Percentiles rank a stretch among this genome's conserved stretches.
These are phyloP conservation scores for Xylaria sp. DNA, from an alignment of 2,329 filamentous ascomycete genomes.

Conservation along the genomic window DNA sequence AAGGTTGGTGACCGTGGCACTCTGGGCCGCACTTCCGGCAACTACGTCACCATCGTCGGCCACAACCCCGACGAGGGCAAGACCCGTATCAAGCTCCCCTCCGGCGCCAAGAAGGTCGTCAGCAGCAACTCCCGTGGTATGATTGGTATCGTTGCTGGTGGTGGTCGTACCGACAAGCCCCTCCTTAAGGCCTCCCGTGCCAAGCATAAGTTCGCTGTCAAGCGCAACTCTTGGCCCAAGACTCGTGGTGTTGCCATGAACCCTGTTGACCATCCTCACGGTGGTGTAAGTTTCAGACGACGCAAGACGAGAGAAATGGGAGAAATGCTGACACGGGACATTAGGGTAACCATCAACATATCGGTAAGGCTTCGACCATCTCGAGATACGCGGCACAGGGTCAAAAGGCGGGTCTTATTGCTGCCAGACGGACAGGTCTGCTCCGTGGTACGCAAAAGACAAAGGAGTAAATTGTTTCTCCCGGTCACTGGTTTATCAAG, in stretches of 20 bases:
- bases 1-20: conserved; percentile 97
- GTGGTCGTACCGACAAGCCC: conserved; percentile 99
- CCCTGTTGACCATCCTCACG: conserved; percentile 98
- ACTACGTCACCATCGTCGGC: conserved; percentile 98
- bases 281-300: conserved; percentile 72
- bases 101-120: conserved; percentile 98
- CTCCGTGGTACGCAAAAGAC: conserved; percentile 99
- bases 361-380: conserved; percentile 99
- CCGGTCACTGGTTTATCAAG: conserved; percentile 61
- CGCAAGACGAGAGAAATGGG: not conserved
- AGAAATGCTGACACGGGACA: conserved; percentile 56
- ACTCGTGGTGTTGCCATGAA: conserved; percentile 99
- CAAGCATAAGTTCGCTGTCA: conserved; percentile 99
- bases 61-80: conserved; percentile 99
- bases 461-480: conserved; percentile 80
- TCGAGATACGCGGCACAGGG: conserved; percentile 96
- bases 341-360: conserved; percentile 99
- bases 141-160: conserved; percentile 99
- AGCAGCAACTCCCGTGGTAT: conserved; percentile 93
- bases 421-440: conserved; percentile 99
- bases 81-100: conserved; percentile 99
- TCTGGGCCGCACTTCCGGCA: conserved; percentile 96
- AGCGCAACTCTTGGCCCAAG: conserved; percentile 99
- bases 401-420: conserved; percentile 99
- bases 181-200: conserved; percentile 99